A percentile compares a stretch with the other conserved stretches of the same genome.
Conservation (phyloP, 345 rosid genomes). For the Schrenkiella parvula region DNA sequence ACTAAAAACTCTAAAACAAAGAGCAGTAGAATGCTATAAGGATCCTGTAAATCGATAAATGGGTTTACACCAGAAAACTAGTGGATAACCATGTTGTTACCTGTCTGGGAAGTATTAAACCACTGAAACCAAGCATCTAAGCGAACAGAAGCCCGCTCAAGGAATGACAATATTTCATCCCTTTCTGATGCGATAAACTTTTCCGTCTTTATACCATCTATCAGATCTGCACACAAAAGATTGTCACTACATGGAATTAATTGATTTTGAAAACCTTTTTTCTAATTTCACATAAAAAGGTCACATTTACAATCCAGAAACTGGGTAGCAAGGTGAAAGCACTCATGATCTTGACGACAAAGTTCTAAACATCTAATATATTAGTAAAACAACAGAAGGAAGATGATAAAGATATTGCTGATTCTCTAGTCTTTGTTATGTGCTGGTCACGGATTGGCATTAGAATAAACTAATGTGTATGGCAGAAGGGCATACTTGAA, state of each 20-base stretch:
- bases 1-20: slow-evolving; percentile 5
- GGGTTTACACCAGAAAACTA: neutral
- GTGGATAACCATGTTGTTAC: slow-evolving; percentile 37
- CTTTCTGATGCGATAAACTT: slow-evolving; percentile 59
- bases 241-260: slow-evolving; percentile 13
- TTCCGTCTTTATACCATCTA: slow-evolving; percentile 53
- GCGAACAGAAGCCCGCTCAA: slow-evolving; percentile 68
- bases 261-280: neutral
- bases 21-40: neutral
- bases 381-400: neutral
- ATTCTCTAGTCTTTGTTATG: neutral
- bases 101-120: slow-evolving; percentile 88
- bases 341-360: neutral
- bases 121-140: slow-evolving; percentile 96
- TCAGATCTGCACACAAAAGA: slow-evolving; percentile 52
- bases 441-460: neutral
- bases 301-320: neutral
- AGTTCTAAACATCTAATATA: slow-evolving; percentile 1
- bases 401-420: neutral
- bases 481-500: neutral
- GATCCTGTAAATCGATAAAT: neutral
- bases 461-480: neutral
- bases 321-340: slow-evolving; percentile 12
- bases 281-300: neutral
- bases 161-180: slow-evolving; percentile 63